Evolutionary conservation across 2,329 filamentous ascomycete genomes (phyloP), one percentile per base, ranked within the genome.

Genomic region (Talaromyces sp.): DNA sequence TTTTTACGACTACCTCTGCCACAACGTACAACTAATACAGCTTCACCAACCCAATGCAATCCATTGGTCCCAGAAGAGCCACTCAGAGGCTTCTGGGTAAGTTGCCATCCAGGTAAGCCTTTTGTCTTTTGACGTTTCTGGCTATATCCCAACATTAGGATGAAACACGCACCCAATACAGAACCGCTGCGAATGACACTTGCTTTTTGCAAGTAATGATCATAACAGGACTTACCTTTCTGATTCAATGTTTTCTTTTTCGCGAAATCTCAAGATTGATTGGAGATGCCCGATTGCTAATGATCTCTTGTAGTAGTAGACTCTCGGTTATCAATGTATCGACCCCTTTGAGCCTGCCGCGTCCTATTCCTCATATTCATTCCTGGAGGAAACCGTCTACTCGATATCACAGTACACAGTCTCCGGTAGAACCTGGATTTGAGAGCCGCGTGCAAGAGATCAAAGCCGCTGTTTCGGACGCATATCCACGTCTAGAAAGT

Each of bases 141-240:
- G n/a, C 25, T 27, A 35, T 37, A n/a, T 15, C 35, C 17, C 19
- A 11, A 37, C 47, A 33, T 68, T 61, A 77, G 80, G 81, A 83
- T 81, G 80, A 82, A 75, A 75, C 58, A 74, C 75, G 67, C 71
- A 59, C 71, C 72, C 68, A 67, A 75, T 77, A 74, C 80, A 88
- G 86, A 89, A 89, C 87, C 87, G 87, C 87, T 89, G 87, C 86
- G 85, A 84, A 85, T 87, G 85, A 88, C 82, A 80, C 80, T 81
- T 75, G 74, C 59, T 56, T 47, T 72, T 69, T 65, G 70, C 77
- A 76, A 78, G 78, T 79, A 79, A 77, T 81, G 86, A 78, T 73
- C 72, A 69, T 67, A 75, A 69, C 69, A 41, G 64, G 64, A 62
- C 54, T 56, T 39, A 50, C 33, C 3, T 39, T 50, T 60, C 56